Evolutionary conservation across 2,329 filamentous ascomycete genomes (phyloP), one percentile per base, ranked within the genome.

Genomic region (Tolypocladium tropicale): DNA sequence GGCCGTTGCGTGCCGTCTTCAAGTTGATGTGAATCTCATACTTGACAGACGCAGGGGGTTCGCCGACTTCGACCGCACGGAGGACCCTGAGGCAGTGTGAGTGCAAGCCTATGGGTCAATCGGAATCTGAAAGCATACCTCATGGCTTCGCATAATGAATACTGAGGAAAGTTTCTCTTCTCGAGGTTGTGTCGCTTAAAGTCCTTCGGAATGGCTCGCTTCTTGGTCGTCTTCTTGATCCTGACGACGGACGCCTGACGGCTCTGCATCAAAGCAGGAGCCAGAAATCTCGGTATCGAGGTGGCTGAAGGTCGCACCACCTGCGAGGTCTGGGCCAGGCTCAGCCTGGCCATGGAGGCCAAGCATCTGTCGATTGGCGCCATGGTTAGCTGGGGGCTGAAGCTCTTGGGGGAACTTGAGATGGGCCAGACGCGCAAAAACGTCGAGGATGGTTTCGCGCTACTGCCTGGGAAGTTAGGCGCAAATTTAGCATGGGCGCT

Each of bases 61-160:
- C 83, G 67, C 94, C 93, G 64, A 96, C 92, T 81, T 99, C 94
- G 67, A 88, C 85, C 52, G 94, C 93, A 66, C 90, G 89, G 62
- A 99, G 83, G 70, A 96, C 94, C 69, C 91, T 96, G 55, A 12
- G 32, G 21, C n/a, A 30, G 11, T 18, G 48, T 46, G 12, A 55
- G 25, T 14, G 33, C 18, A 16, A 25, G 14, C 16, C 14, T 9
- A 11, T 2, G 46, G 28, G 14, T 12, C 4, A 16, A 18, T 21
- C 18, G 4, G 28, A 3, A 14, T 4, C 6, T 2, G 6, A 12
- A 12, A 16, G 12, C 78, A 57, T 74, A 90, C 90, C 92, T 84
- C 84, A 99, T 94, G 18, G 94, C 95, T 76, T 99, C 94, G 62
- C 90, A 88, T 34, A 99, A 78, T 1, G 90, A 83, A 67, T 88